These are phyloP conservation scores for Hymenoscyphus fraxineus DNA, from an alignment of 2,329 filamentous ascomycete species.

Conservation along the genomic window DNA sequence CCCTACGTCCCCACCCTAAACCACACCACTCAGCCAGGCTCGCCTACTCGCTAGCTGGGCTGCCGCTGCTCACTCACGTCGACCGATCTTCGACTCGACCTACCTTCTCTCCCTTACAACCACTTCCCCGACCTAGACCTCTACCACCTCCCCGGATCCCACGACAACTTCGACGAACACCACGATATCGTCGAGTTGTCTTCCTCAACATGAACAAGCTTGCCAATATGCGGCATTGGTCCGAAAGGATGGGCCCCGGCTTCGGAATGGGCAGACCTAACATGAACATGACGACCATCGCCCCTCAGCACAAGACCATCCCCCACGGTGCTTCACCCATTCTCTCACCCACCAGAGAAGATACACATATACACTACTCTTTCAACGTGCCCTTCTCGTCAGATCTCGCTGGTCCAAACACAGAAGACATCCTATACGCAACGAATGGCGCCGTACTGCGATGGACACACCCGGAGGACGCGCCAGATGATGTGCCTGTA, in stretches of 20 bases:
- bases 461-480: constrained; percentile 90
- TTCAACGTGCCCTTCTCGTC: constrained; percentile 98
- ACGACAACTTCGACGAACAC: neutral
- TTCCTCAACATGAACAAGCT: constrained; percentile 58
- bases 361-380: constrained; percentile 81
- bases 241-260: constrained; percentile 65
- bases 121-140: neutral
- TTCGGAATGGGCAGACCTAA: constrained; percentile 58
- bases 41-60: neutral
- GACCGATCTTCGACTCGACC: constrained; percentile 1
- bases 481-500: constrained; percentile 76
- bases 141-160: neutral
- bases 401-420: constrained; percentile 85
- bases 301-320: constrained; percentile 53
- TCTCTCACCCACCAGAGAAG: constrained; percentile 66
- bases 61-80: neutral
- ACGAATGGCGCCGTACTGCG: constrained; percentile 81
- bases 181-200: constrained; percentile 1
- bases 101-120: constrained; percentile 3
- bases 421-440: constrained; percentile 91
- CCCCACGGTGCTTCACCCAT: constrained; percentile 49
- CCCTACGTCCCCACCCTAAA: too few relatives aligned
- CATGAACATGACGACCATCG: constrained; percentile 44
- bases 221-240: constrained; percentile 69
- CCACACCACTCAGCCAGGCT: neutral